Conservation (phyloP, 2,329 filamentous ascomycete species). For the Ophiostoma fasciatum region DNA sequence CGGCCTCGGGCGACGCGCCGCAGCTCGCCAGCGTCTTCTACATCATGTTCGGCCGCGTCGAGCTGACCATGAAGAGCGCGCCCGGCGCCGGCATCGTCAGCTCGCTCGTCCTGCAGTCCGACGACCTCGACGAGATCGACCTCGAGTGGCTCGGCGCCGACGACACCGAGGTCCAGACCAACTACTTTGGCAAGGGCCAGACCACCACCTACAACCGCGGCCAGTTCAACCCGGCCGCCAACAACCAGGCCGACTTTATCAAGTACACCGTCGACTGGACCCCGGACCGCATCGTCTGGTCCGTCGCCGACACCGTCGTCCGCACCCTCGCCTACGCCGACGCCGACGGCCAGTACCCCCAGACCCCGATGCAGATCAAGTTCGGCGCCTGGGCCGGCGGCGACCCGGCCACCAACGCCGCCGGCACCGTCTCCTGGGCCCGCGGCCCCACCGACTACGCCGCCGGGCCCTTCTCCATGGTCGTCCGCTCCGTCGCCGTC, state of each 20-base stretch:
- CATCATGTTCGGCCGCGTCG: constrained; percentile 96
- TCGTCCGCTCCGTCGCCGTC: constrained; percentile 58
- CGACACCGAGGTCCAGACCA: constrained; percentile 69
- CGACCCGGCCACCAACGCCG: constrained; percentile 54
- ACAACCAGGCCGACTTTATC: constrained; percentile 62
- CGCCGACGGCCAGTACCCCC: constrained; percentile 66
- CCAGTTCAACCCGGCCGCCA: constrained; percentile 55
- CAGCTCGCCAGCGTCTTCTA: constrained; percentile 86
- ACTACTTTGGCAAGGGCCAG: constrained; percentile 92
- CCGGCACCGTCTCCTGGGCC: constrained; percentile 83
- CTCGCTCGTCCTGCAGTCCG: constrained; percentile 80
- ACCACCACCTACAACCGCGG: constrained; percentile 78
- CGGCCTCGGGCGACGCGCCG: constrained; percentile 65
- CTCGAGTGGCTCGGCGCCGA: constrained; percentile 87
- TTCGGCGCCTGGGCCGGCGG: constrained; percentile 88
- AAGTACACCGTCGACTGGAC: constrained; percentile 94
- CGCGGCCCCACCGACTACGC: constrained; percentile 73
- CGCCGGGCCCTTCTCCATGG: constrained; percentile 74
- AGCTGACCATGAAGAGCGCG: constrained; percentile 72
- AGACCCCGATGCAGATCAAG: constrained; percentile 90
- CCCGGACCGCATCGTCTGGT: constrained; percentile 69
- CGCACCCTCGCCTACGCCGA: constrained; percentile 58
- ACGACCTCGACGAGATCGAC: constrained; percentile 90
- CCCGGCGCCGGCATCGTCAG: constrained; percentile 87
- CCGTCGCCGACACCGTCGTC: constrained; percentile 62